Percentiles rank a stretch among this genome's conserved stretches.
phyloP scores from a whole-genome alignment of 768 basidiomycete species.

The Leccinum aurantiacum region DNA sequence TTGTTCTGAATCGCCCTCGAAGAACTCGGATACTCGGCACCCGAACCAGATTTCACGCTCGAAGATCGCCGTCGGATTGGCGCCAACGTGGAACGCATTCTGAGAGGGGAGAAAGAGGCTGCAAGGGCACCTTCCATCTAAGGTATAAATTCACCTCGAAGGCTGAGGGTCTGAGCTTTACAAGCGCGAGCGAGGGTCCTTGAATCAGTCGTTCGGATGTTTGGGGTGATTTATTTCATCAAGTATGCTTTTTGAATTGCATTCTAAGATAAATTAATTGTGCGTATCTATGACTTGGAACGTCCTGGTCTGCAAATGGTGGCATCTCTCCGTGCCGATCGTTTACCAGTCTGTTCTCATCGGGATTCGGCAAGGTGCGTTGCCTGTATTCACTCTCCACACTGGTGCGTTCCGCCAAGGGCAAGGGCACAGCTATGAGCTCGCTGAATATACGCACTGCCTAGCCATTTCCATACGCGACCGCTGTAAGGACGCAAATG shows the following conservation, averaged over 20 bases:
- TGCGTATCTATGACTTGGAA: not conserved
- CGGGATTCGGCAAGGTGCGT: too few relatives aligned
- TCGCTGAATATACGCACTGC: too few relatives aligned
- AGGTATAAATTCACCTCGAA: not conserved
- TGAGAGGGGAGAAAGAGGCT: slow-evolving; percentile 65
- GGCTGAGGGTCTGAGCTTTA: not conserved
- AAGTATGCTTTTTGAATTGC: not conserved
- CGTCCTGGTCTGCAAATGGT: not conserved
- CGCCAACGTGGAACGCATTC: slow-evolving; percentile 55
- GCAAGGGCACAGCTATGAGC: too few relatives aligned
- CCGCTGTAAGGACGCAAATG: too few relatives aligned
- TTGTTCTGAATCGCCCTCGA: not conserved
- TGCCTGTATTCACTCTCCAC: too few relatives aligned
- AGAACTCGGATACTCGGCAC: slow-evolving; percentile 74
- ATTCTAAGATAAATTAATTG: not conserved
- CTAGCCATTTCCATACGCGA: too few relatives aligned
- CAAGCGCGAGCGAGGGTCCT: not conserved
- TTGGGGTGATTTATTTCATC: not conserved
- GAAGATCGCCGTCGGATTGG: slow-evolving; percentile 66
- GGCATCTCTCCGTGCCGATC: too few relatives aligned
- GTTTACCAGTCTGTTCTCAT: too few relatives aligned
- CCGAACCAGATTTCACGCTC: slow-evolving; percentile 45
- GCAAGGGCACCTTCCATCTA: slow-evolving; percentile 53
- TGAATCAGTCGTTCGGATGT: not conserved
- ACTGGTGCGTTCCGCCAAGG: too few relatives aligned